phyloP scores from a whole-genome alignment of 345 rosid genomes.

The Turritis glabra region DNA sequence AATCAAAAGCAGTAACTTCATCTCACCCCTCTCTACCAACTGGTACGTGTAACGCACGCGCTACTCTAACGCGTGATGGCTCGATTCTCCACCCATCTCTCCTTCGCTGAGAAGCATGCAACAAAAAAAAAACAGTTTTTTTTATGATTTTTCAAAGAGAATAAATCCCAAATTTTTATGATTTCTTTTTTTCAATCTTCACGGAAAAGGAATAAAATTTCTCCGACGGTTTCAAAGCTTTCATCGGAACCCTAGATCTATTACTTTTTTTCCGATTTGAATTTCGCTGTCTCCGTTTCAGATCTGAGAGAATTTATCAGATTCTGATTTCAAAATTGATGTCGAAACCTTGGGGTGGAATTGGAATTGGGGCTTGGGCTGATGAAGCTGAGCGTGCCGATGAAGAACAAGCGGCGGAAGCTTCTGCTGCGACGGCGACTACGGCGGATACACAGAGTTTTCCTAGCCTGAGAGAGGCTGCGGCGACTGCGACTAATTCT shows the following conservation, averaged over 20 bases:
- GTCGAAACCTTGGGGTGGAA: slow-evolving; percentile 75
- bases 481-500: slow-evolving; percentile 45
- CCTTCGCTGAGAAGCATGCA: slow-evolving; percentile 38
- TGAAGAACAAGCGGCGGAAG: slow-evolving; percentile 54
- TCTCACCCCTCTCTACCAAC: not conserved
- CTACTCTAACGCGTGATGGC: not conserved
- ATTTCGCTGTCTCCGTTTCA: not conserved
- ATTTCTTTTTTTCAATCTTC: slow-evolving; percentile 2
- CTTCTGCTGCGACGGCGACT: slow-evolving; percentile 27
- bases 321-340: slow-evolving; percentile 35
- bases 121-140: not conserved
- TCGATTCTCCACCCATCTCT: slow-evolving; percentile 15
- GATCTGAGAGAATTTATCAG: slow-evolving; percentile 18
- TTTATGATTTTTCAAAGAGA: not conserved
- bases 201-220: slow-evolving; percentile 20
- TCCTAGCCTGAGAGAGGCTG: slow-evolving; percentile 78
- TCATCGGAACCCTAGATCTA: slow-evolving; percentile 24
- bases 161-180: slow-evolving; percentile 22
- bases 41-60: not conserved
- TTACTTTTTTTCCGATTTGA: not conserved
- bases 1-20: slow-evolving; percentile 2
- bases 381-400: slow-evolving; percentile 88
- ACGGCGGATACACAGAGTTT: slow-evolving; percentile 56
- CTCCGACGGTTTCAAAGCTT: slow-evolving; percentile 30
- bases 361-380: slow-evolving; percentile 88